These are phyloP conservation scores for Phytophthora colocasiae DNA, from an alignment of 352 stramenopile genomes.

Conservation along the genomic window DNA sequence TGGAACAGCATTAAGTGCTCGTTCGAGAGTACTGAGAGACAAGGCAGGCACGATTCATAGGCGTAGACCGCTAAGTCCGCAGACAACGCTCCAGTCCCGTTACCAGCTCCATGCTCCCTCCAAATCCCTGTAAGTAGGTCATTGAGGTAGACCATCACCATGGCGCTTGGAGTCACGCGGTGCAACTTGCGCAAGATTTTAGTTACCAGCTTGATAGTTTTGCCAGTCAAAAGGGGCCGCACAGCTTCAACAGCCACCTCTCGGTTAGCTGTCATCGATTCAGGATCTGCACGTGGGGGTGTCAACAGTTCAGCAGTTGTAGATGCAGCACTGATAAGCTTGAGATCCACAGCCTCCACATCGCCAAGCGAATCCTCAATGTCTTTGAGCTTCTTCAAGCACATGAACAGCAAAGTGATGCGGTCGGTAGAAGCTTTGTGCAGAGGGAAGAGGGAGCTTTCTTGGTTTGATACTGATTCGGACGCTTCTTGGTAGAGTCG, in stretches of 20 bases:
- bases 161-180: conserved; percentile 58
- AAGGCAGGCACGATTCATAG: conserved; percentile 75
- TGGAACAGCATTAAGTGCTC: conserved; percentile 78
- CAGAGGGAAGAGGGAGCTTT: conserved; percentile 52
- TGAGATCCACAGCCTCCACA: conserved; percentile 50
- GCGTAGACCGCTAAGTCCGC: conserved; percentile 64
- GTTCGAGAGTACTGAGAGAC: conserved; percentile 65
- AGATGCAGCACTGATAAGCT: conserved; percentile 55
- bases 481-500: conserved; percentile 34
- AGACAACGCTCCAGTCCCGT: conserved; percentile 18
- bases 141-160: conserved; percentile 78
- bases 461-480: conserved; percentile 7
- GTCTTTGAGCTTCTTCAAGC: conserved; percentile 78
- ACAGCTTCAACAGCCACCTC: conserved; percentile 52
- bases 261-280: conserved; percentile 20
- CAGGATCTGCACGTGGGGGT: conserved; percentile 19
- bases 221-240: conserved; percentile 56
- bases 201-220: conserved; percentile 74
- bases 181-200: conserved; percentile 81
- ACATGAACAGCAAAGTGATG: conserved; percentile 79
- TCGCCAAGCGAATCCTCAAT: conserved; percentile 30
- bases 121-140: conserved; percentile 53
- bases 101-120: conserved; percentile 40
- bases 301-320: conserved; percentile 53
- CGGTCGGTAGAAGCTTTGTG: conserved; percentile 60